Evolutionary conservation across 1,139 yeast species (phyloP).

Genomic region (Scheffersomyces illinoinensis): DNA sequence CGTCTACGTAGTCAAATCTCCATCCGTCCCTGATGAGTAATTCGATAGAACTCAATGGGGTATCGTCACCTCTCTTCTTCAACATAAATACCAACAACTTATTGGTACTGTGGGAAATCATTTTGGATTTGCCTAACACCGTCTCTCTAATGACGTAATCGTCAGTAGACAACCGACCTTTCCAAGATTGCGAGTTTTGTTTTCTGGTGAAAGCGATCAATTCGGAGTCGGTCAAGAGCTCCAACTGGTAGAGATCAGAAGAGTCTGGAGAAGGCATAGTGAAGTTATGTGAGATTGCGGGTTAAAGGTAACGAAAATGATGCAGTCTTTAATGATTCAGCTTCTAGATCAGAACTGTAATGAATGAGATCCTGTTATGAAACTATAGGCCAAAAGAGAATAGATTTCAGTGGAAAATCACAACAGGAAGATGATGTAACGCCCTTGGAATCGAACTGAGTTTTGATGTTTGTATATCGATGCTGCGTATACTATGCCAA

Average conservation of each 20-base stretch:
- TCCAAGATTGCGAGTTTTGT: slow-evolving; percentile 57
- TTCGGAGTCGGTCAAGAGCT: slow-evolving; percentile 19
- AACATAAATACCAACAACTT: slow-evolving; percentile 33
- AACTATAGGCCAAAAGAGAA: background rate
- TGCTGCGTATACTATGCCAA: too few species aligned
- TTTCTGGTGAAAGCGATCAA: slow-evolving; percentile 48
- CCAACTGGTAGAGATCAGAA: slow-evolving; percentile 9
- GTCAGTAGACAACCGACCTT: slow-evolving; percentile 41
- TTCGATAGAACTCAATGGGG: slow-evolving; percentile 37
- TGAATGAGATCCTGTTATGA: background rate
- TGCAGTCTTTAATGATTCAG: too few species aligned
- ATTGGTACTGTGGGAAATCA: slow-evolving; percentile 21
- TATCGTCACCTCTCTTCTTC: slow-evolving; percentile 18
- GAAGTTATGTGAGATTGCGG: too few species aligned
- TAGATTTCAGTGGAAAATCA: background rate
- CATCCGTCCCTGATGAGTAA: slow-evolving; percentile 34
- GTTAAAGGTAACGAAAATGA: too few species aligned
- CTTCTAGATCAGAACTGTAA: too few species aligned
- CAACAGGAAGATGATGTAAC: too few species aligned
- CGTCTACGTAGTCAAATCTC: slow-evolving; percentile 20
- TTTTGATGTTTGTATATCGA: background rate
- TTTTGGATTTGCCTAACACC: slow-evolving; percentile 39
- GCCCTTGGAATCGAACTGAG: too few species aligned
- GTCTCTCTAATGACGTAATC: slow-evolving; percentile 55
- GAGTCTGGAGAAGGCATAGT: slow-evolving; percentile 2